Conservation (phyloP, 192 early-diverging fungal species). For the Coemansia sp. region DNA sequence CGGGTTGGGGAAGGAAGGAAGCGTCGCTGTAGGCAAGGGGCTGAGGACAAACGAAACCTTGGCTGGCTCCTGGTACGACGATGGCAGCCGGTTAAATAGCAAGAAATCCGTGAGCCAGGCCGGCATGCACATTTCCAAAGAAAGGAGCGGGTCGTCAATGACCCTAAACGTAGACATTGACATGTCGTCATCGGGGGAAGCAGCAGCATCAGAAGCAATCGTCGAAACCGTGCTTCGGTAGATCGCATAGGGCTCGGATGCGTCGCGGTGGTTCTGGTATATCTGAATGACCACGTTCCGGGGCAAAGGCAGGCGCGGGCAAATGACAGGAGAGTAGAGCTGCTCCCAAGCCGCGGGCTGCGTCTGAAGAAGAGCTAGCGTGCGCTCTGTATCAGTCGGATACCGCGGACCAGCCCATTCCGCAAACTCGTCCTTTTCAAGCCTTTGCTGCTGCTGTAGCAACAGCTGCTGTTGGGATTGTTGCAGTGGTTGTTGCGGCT, state of each 20-base stretch:
- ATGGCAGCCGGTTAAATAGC: constrained; percentile 64
- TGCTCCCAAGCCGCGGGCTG: constrained; percentile 42
- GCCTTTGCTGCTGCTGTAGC: not conserved
- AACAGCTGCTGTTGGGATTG: not conserved
- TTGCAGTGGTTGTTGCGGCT: not conserved
- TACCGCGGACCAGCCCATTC: constrained; percentile 41
- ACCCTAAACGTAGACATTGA: constrained; percentile 33
- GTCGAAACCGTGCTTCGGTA: constrained; percentile 24
- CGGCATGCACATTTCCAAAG: constrained; percentile 72
- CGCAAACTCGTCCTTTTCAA: constrained; percentile 21
- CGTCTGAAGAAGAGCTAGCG: constrained; percentile 33
- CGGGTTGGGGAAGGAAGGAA: constrained; percentile 51
- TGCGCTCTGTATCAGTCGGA: constrained; percentile 48
- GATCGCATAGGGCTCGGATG: constrained; percentile 40
- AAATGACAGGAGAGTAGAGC: constrained; percentile 47
- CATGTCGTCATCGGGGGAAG: not conserved
- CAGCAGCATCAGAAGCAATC: constrained; percentile 5
- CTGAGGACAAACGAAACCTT: constrained; percentile 83
- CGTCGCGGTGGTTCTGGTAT: constrained; percentile 30
- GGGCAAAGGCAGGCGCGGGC: constrained; percentile 45
- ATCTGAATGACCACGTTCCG: constrained; percentile 29
- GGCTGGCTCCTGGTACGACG: constrained; percentile 66
- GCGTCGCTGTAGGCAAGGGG: constrained; percentile 55
- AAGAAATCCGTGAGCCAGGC: constrained; percentile 84
- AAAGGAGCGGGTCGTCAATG: constrained; percentile 37